phyloP scores from a whole-genome alignment of 2,329 filamentous ascomycete genomes.

The Xylaria polymorpha region DNA sequence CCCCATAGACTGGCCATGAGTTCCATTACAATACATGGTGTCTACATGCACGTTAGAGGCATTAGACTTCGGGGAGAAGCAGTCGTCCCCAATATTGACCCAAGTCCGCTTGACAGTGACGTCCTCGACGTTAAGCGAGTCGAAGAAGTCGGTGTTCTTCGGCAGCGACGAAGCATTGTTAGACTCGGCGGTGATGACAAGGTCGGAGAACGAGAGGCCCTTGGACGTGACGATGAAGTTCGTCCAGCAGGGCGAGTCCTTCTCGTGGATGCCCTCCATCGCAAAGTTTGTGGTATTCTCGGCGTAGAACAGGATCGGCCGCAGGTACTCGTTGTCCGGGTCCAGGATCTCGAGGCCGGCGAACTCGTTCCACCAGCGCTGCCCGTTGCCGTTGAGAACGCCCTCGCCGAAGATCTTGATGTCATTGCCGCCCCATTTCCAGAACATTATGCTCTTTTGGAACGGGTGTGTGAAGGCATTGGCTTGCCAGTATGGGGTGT shows the following conservation, averaged over 20 bases:
- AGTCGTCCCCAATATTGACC: slow-evolving; percentile 69
- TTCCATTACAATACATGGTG: slow-evolving; percentile 71
- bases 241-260: slow-evolving; percentile 72
- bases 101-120: slow-evolving; percentile 62
- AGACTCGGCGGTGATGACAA: slow-evolving; percentile 65
- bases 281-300: slow-evolving; percentile 69
- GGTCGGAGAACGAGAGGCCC: slow-evolving; percentile 64
- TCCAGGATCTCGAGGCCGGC: slow-evolving; percentile 60
- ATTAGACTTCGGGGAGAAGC: slow-evolving; percentile 71
- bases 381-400: slow-evolving; percentile 66
- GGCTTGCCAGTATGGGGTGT: slow-evolving; percentile 58
- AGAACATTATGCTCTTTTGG: slow-evolving; percentile 68
- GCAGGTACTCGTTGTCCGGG: slow-evolving; percentile 65
- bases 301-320: slow-evolving; percentile 70
- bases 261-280: slow-evolving; percentile 68
- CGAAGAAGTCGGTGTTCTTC: slow-evolving; percentile 73
- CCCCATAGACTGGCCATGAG: slow-evolving; percentile 68
- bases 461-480: slow-evolving; percentile 57
- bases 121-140: slow-evolving; percentile 67
- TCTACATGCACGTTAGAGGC: slow-evolving; percentile 67
- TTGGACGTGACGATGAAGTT: slow-evolving; percentile 70
- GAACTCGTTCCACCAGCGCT: slow-evolving; percentile 58
- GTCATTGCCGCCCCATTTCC: slow-evolving; percentile 71
- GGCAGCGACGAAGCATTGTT: slow-evolving; percentile 58
- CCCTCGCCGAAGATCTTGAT: slow-evolving; percentile 70